Evolutionary conservation across 2,329 filamentous ascomycete genomes (phyloP).

Genomic region (Clarireedia hainanense): DNA sequence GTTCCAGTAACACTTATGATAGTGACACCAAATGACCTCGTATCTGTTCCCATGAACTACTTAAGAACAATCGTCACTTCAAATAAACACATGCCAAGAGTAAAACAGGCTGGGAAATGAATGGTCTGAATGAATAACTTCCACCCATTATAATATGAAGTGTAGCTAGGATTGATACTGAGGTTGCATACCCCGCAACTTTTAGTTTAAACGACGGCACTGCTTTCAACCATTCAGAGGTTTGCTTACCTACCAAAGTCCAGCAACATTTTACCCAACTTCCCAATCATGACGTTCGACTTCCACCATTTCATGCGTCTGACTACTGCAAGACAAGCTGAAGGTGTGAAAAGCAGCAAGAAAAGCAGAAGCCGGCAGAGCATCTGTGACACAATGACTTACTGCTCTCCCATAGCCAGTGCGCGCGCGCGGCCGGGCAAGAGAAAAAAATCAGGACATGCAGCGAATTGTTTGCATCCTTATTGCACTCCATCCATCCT

Average conservation of each 20-base stretch:
- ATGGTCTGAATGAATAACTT: neutral
- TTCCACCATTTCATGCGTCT: slow-evolving; percentile 9
- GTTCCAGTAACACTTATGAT: too few species aligned
- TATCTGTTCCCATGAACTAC: neutral
- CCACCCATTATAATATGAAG: neutral
- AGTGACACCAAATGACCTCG: too few species aligned
- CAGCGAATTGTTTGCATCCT: neutral
- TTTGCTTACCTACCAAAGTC: neutral
- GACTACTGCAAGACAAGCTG: slow-evolving; percentile 5
- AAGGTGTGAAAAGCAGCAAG: neutral
- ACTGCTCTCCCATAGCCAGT: neutral
- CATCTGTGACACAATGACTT: slow-evolving; percentile 1
- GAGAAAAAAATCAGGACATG: slow-evolving; percentile 1
- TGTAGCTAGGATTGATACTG: neutral
- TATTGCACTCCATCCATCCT: neutral
- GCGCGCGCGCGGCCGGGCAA: neutral
- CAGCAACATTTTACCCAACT: neutral
- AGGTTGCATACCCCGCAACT: slow-evolving; percentile 10
- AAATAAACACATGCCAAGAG: neutral
- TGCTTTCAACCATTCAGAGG: slow-evolving; percentile 5
- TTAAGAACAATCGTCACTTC: neutral
- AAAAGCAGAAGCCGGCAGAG: slow-evolving; percentile 2
- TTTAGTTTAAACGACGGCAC: slow-evolving; percentile 7
- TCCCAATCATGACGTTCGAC: slow-evolving; percentile 2
- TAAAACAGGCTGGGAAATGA: neutral